Conservation (phyloP, 1,284 basidiomycete species). For the Malassezia nana region DNA sequence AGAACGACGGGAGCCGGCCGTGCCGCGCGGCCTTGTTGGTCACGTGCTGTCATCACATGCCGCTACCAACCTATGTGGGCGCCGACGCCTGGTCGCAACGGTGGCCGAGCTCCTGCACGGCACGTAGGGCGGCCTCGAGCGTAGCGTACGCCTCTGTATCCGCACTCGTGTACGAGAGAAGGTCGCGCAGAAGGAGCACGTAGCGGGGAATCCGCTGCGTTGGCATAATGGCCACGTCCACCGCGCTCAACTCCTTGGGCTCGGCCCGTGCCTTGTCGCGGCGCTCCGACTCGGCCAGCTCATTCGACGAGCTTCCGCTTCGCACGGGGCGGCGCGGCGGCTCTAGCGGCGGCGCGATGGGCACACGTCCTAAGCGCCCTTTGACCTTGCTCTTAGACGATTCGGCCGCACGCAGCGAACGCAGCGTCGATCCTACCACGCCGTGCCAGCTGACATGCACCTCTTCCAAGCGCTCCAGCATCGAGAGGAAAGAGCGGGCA, state of each 20-base stretch:
- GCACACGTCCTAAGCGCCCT: conserved; percentile 29
- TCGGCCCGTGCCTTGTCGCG: conserved; percentile 4
- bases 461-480: conserved; percentile 33
- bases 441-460: conserved; percentile 38
- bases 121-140: conserved; percentile 7
- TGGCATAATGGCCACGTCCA: conserved; percentile 44
- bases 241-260: conserved; percentile 29
- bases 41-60: background rate
- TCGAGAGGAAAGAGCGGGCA: conserved; percentile 29
- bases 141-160: conserved; percentile 26
- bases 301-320: background rate
- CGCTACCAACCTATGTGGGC: background rate
- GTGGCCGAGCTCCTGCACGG: conserved; percentile 16
- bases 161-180: conserved; percentile 32
- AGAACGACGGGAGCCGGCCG: background rate
- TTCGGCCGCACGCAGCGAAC: conserved; percentile 26
- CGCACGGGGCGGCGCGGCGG: background rate
- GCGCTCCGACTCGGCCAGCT: background rate
- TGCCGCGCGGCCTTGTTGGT: background rate
- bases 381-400: conserved; percentile 28
- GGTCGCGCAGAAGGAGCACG: conserved; percentile 33
- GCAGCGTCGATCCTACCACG: conserved; percentile 22
- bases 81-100: conserved; percentile 14
- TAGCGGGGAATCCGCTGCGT: conserved; percentile 42
- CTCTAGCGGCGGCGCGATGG: conserved; percentile 19